phyloP scores from a whole-genome alignment of 495 filamentous ascomycete genomes.

The Podospora didyma region DNA sequence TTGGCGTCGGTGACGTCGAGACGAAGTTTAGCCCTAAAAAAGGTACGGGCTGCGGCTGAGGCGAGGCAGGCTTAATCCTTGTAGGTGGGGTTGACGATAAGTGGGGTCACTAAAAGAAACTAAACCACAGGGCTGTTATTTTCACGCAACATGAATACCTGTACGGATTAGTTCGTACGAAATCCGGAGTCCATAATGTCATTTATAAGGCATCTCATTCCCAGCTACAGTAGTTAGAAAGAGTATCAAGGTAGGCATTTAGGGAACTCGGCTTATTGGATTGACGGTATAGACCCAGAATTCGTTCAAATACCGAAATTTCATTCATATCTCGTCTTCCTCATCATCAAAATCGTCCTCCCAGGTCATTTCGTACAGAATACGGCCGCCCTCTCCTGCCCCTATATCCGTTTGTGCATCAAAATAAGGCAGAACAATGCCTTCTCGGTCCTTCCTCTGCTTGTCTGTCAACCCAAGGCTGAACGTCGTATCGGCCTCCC shows the following conservation, averaged over 20 bases:
- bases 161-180: too few relatives aligned
- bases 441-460: conserved; percentile 78
- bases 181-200: too few relatives aligned
- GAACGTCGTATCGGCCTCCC: conserved; percentile 64
- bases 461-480: conserved; percentile 84
- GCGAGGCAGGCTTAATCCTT: neutral
- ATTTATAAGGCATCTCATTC: too few relatives aligned
- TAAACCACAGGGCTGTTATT: too few relatives aligned
- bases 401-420: conserved; percentile 82
- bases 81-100: too few relatives aligned
- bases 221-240: too few relatives aligned
- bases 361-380: conserved; percentile 91
- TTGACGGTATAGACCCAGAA: too few relatives aligned
- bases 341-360: conserved; percentile 99
- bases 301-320: too few relatives aligned
- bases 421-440: conserved; percentile 88
- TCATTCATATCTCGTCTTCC: conserved; percentile 84
- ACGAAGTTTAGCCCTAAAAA: neutral
- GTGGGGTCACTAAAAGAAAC: neutral
- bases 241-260: too few relatives aligned
- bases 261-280: too few relatives aligned
- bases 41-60: conserved; percentile 7
- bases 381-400: conserved; percentile 79
- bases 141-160: too few relatives aligned
- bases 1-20: conserved; percentile 17